Conservation (phyloP, 176 grass and related monocot species). For the Urochloa ruziziensis region DNA sequence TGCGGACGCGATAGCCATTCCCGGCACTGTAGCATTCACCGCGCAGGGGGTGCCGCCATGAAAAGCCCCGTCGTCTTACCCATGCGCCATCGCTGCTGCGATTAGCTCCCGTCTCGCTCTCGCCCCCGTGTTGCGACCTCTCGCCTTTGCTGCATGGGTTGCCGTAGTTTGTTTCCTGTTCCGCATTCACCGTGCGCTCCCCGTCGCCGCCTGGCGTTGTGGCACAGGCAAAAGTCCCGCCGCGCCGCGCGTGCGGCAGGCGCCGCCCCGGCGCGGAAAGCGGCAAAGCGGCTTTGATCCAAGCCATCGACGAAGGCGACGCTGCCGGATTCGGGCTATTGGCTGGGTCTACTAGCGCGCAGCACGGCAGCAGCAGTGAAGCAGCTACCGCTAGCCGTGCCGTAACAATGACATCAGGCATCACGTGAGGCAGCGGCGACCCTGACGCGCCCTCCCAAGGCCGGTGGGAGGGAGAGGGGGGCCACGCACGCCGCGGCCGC, state of each 20-base stretch:
- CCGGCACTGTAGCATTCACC: background rate
- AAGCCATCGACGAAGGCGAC: background rate
- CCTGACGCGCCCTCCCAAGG: background rate
- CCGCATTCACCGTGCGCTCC: background rate
- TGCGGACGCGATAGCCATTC: background rate
- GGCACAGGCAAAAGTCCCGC: background rate
- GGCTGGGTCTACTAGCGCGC: too few relatives aligned
- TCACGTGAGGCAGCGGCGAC: conserved; percentile 23
- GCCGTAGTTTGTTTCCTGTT: conserved; percentile 9
- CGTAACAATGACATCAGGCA: conserved; percentile 10
- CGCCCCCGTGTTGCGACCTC: too few relatives aligned
- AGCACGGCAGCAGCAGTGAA: too few relatives aligned
- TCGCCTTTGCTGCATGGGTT: background rate
- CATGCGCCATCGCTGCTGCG: background rate
- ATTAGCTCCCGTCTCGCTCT: too few relatives aligned
- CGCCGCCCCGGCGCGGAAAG: conserved; percentile 34
- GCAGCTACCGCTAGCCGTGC: background rate
- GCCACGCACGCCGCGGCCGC: too few relatives aligned
- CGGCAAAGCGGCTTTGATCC: background rate
- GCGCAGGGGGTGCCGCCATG: background rate
- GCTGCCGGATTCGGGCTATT: background rate
- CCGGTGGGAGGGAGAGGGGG: too few relatives aligned
- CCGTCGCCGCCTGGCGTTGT: background rate
- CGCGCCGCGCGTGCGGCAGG: background rate
- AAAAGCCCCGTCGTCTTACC: background rate